Evolutionary conservation across 1,139 yeast species (phyloP).

Genomic region (Yarrowia galli): DNA sequence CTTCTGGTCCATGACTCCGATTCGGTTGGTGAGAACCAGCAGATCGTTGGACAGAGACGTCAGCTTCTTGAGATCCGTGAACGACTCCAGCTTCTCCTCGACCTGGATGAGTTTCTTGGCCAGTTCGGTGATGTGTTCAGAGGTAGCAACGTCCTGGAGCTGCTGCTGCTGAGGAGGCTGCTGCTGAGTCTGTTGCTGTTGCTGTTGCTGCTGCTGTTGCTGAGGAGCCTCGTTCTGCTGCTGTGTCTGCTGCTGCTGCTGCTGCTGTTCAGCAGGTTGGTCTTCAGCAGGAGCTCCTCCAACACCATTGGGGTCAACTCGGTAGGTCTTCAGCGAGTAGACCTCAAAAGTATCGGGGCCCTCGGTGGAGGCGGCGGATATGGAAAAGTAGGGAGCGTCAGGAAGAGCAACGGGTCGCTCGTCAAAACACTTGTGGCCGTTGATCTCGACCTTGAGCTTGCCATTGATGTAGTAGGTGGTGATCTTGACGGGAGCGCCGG

Average conservation of each 20-base stretch:
- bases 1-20: constrained; percentile 24
- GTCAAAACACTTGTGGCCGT: constrained; percentile 52
- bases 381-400: constrained; percentile 49
- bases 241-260: constrained; percentile 18
- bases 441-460: constrained; percentile 51
- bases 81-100: constrained; percentile 34
- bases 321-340: constrained; percentile 42
- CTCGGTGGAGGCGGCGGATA: constrained; percentile 50
- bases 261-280: background rate
- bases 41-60: constrained; percentile 14
- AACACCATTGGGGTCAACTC: constrained; percentile 40
- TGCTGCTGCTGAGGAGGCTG: constrained; percentile 8
- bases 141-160: constrained; percentile 7
- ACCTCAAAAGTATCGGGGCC: constrained; percentile 50
- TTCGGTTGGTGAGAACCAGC: constrained; percentile 7
- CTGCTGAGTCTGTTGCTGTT: constrained; percentile 31
- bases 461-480: constrained; percentile 49
- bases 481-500: constrained; percentile 48
- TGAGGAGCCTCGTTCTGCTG: background rate
- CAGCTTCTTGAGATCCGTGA: constrained; percentile 38
- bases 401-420: constrained; percentile 50
- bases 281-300: constrained; percentile 39
- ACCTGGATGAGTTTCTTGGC: constrained; percentile 24
- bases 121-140: constrained; percentile 39
- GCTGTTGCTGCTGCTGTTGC: constrained; percentile 38